phyloP scores from a whole-genome alignment of 805 yeast species.

The Zygotorulaspora sp. region DNA sequence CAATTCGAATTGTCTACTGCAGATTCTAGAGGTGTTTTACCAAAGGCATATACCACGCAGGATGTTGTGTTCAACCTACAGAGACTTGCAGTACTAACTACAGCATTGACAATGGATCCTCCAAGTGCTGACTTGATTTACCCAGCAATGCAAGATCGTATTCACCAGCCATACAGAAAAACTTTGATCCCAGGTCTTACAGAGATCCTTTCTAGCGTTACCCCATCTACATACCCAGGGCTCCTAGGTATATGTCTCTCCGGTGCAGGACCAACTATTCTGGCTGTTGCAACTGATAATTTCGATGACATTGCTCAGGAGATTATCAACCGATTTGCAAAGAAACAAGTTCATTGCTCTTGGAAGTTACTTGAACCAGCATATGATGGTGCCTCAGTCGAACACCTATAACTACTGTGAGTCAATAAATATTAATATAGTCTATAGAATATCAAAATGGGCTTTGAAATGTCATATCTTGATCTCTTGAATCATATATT shows the following conservation, averaged over 20 bases:
- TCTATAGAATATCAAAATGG: too few species aligned
- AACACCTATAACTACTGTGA: slow-evolving; percentile 10
- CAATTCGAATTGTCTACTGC: slow-evolving; percentile 94
- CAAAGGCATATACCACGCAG: slow-evolving; percentile 65
- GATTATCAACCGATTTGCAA: slow-evolving; percentile 63
- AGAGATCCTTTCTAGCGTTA: slow-evolving; percentile 71
- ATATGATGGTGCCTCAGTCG: slow-evolving; percentile 73
- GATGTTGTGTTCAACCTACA: slow-evolving; percentile 93
- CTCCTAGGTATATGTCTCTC: slow-evolving; percentile 89
- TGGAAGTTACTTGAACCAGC: slow-evolving; percentile 88
- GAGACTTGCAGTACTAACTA: slow-evolving; percentile 85
- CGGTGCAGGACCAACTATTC: slow-evolving; percentile 97
- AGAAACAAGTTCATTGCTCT: slow-evolving; percentile 62
- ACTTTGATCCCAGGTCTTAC: slow-evolving; percentile 86
- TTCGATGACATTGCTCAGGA: slow-evolving; percentile 78
- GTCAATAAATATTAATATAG: too few species aligned
- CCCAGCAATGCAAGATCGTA: slow-evolving; percentile 93
- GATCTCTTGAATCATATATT: too few species aligned
- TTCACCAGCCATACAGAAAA: slow-evolving; percentile 96
- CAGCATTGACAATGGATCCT: slow-evolving; percentile 80
- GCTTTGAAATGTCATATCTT: too few species aligned
- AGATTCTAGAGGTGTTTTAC: slow-evolving; percentile 83
- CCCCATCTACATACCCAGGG: slow-evolving; percentile 79
- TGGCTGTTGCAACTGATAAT: slow-evolving; percentile 86
- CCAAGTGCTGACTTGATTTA: slow-evolving; percentile 81